A percentile compares a stretch with the other conserved stretches of the same genome.
Evolutionary conservation across 2,329 filamentous ascomycete genomes (phyloP).

Genomic region (Xylariaceae sp.): DNA sequence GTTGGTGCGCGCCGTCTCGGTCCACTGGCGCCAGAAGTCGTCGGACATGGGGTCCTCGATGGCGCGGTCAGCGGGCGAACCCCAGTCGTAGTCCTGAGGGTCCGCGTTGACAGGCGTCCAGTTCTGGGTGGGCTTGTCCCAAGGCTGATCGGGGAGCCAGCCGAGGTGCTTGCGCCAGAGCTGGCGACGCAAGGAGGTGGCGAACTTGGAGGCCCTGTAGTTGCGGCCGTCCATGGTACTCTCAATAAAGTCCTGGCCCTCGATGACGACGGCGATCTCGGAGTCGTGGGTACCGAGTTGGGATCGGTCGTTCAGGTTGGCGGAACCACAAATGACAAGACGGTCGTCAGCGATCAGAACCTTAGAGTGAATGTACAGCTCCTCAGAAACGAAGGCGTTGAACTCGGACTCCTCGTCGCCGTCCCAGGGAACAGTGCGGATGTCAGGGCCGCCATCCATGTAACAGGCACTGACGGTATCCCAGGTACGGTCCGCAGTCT

Average conservation of each 20-base stretch:
- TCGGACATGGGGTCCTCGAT: conserved; percentile 70
- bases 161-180: conserved; percentile 92
- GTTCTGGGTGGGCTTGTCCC: conserved; percentile 64
- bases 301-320: conserved; percentile 87
- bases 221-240: conserved; percentile 67
- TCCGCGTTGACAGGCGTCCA: conserved; percentile 67
- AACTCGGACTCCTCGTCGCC: conserved; percentile 53
- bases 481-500: conserved; percentile 54
- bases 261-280: conserved; percentile 84
- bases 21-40: conserved; percentile 68
- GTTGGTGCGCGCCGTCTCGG: conserved; percentile 65
- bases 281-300: conserved; percentile 81
- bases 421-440: conserved; percentile 54
- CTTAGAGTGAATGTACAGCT: conserved; percentile 78
- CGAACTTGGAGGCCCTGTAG: conserved; percentile 69
- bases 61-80: conserved; percentile 58
- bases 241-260: conserved; percentile 66
- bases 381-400: conserved; percentile 57
- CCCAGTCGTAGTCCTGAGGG: conserved; percentile 70
- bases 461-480: conserved; percentile 76
- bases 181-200: conserved; percentile 73
- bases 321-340: conserved; percentile 77
- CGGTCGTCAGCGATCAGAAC: conserved; percentile 84
- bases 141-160: conserved; percentile 67
- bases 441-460: conserved; percentile 70